Conservation (phyloP, 768 basidiomycete genomes). For the Albatrellus ellisii region DNA sequence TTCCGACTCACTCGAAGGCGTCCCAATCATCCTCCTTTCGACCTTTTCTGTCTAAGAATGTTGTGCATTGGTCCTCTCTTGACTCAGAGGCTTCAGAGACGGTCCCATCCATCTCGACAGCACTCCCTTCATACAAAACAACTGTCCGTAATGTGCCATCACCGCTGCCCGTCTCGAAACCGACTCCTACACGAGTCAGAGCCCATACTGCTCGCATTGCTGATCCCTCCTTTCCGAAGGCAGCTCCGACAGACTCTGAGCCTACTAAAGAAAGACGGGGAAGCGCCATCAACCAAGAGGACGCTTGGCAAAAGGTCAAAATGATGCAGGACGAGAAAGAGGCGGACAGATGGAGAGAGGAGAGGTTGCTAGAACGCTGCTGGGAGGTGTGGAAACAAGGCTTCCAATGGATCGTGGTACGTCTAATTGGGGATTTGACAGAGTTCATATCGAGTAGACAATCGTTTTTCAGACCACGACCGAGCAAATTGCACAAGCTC, state of each 20-base stretch:
- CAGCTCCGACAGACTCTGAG: slow-evolving; percentile 3
- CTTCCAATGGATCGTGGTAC: slow-evolving; percentile 59
- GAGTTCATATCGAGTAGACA: not conserved
- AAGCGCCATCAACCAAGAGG: slow-evolving; percentile 50
- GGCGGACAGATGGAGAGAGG: slow-evolving; percentile 55
- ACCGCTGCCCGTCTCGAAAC: not conserved
- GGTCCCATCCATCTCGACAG: slow-evolving; percentile 10
- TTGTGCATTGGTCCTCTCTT: slow-evolving; percentile 4
- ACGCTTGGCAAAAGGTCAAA: slow-evolving; percentile 68
- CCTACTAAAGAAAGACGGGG: slow-evolving; percentile 25
- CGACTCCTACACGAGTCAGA: not conserved
- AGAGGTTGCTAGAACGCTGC: slow-evolving; percentile 51
- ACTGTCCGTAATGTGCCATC: not conserved
- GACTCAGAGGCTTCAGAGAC: slow-evolving; percentile 9
- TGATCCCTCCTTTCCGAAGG: not conserved
- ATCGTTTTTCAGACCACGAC: slow-evolving; percentile 46
- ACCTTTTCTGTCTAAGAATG: slow-evolving; percentile 1
- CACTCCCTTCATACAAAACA: slow-evolving; percentile 4
- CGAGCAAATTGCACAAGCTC: slow-evolving; percentile 54
- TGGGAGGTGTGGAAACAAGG: slow-evolving; percentile 69
- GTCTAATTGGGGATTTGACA: slow-evolving; percentile 19
- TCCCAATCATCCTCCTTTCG: not conserved
- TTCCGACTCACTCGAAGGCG: slow-evolving; percentile 5
- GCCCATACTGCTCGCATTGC: slow-evolving; percentile 1
- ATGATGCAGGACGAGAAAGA: slow-evolving; percentile 57